phyloP scores from a whole-genome alignment of 345 rosid species.

The Gossypium longicalyx region DNA sequence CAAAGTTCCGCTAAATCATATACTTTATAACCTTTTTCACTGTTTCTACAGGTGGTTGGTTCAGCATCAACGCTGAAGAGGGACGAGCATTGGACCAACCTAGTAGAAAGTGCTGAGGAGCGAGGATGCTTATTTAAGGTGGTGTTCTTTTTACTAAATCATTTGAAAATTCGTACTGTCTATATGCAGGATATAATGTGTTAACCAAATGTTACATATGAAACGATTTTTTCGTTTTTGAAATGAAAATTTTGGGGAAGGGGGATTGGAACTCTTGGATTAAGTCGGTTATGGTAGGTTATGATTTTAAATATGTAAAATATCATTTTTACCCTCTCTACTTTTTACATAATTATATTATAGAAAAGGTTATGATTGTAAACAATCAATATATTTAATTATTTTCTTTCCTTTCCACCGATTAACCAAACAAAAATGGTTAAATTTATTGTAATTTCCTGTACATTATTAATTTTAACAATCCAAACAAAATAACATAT shows the following conservation, averaged over 20 bases:
- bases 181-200: neutral
- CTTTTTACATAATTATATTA: no score
- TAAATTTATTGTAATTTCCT: no score
- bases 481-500: no score
- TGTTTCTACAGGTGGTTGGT: conserved; percentile 71
- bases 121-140: conserved; percentile 65
- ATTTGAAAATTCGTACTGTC: neutral
- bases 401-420: no score
- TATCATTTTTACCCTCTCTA: no score
- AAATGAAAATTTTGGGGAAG: neutral
- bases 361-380: no score
- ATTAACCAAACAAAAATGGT: no score
- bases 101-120: conserved; percentile 70
- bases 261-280: neutral
- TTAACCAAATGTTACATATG: neutral
- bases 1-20: neutral
- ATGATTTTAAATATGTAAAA: no score
- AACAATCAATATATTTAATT: no score
- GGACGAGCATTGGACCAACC: conserved; percentile 78
- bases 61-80: conserved; percentile 65
- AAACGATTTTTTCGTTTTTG: neutral
- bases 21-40: neutral
- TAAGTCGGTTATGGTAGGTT: no score
- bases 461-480: no score
- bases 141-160: neutral